phyloP scores from a whole-genome alignment of 129 eudicot genomes.

The Saposhnikovia divaricata region DNA sequence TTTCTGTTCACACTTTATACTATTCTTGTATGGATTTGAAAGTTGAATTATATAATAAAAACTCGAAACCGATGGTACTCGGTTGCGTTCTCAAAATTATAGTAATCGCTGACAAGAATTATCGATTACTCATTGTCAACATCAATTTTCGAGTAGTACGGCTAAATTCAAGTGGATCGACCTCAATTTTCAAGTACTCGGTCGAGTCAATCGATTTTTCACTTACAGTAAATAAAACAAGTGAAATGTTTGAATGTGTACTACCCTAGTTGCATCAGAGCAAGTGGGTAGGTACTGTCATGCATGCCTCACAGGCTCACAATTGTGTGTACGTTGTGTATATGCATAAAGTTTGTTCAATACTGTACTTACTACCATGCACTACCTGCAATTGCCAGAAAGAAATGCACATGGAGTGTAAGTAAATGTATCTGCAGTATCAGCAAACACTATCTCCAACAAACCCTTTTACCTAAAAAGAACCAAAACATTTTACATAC shows the following conservation, averaged over 20 bases:
- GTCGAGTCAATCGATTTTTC: too few species aligned
- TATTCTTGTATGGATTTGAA: too few species aligned
- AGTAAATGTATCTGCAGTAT: not conserved
- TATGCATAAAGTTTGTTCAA: not conserved
- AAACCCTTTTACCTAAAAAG: slow-evolving; percentile 1
- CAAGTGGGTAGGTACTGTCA: slow-evolving; percentile 8
- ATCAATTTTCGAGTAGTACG: too few species aligned
- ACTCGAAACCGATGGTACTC: too few species aligned
- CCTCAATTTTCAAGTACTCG: too few species aligned
- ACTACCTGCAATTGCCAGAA: slow-evolving; percentile 5
- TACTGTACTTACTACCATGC: not conserved
- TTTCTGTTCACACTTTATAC: not conserved
- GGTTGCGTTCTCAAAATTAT: too few species aligned
- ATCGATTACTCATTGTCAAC: too few species aligned
- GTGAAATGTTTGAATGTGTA: not conserved
- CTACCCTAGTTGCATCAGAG: not conserved
- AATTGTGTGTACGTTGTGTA: not conserved
- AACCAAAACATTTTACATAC: not conserved
- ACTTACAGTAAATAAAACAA: not conserved
- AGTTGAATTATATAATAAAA: not conserved
- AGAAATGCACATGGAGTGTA: slow-evolving; percentile 7
- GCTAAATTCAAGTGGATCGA: too few species aligned
- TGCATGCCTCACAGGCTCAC: not conserved
- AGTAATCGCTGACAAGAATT: too few species aligned
- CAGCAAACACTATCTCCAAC: not conserved